These are phyloP conservation scores for Crithidia mellificae DNA, from an alignment of 208 protist species.

Conservation along the genomic window DNA sequence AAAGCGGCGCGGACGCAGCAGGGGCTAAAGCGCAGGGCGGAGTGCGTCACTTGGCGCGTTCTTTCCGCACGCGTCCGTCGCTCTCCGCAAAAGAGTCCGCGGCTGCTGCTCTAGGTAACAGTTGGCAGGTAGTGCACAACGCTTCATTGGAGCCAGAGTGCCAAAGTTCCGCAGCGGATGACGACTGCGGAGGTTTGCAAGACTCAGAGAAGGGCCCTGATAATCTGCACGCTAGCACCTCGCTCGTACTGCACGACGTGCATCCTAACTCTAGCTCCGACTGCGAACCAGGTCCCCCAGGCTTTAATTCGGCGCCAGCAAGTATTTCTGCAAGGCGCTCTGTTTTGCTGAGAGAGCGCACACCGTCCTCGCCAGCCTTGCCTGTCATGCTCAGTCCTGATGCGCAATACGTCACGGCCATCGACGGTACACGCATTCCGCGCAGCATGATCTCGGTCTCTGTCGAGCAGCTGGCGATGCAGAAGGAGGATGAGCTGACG, in stretches of 20 bases:
- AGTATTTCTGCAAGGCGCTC: background rate
- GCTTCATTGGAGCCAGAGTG: background rate
- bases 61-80: slow-evolving; percentile 3
- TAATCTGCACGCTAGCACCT: no score
- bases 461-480: slow-evolving; percentile 52
- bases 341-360: slow-evolving; percentile 5
- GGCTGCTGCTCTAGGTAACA: background rate
- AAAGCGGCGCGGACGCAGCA: background rate
- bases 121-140: no score
- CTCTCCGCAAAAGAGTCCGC: slow-evolving; percentile 2
- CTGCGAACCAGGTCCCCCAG: no score
- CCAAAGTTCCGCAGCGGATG: no score
- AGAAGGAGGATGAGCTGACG: slow-evolving; percentile 70
- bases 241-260: no score
- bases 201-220: no score
- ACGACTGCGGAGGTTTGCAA: no score
- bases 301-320: no score
- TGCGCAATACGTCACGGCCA: slow-evolving; percentile 56
- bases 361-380: slow-evolving; percentile 13
- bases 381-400: slow-evolving; percentile 45
- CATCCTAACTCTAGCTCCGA: no score
- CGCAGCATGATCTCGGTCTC: slow-evolving; percentile 71
- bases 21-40: no score
- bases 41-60: background rate
- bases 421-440: slow-evolving; percentile 80